phyloP scores from a whole-genome alignment of 192 early-diverging fungal species.

The Fimicolochytrium jonesii region DNA sequence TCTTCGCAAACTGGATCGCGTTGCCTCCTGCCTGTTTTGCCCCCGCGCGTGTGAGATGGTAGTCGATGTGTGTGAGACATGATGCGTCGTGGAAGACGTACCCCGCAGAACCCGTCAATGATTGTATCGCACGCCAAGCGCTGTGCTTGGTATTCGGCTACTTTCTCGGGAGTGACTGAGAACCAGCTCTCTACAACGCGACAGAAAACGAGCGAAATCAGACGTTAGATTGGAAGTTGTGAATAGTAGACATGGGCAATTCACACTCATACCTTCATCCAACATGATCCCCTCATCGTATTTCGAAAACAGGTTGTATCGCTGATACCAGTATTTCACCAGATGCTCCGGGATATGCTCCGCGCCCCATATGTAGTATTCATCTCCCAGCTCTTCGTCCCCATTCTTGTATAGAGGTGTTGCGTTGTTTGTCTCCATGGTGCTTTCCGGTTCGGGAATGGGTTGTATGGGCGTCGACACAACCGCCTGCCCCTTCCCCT shows the following conservation, averaged over 20 bases:
- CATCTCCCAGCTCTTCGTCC: constrained; percentile 8
- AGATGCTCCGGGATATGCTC: constrained; percentile 29
- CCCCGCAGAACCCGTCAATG: constrained; percentile 93
- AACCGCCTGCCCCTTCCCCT: too few species aligned
- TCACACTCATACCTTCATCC: constrained; percentile 82
- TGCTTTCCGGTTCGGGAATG: too few species aligned
- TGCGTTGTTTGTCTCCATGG: too few species aligned
- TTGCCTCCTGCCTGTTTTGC: constrained; percentile 71
- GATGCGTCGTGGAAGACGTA: constrained; percentile 27
- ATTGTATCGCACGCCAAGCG: constrained; percentile 62
- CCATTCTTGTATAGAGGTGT: neutral
- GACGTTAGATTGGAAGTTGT: too few species aligned
- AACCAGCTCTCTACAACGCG: constrained; percentile 75
- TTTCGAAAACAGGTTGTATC: constrained; percentile 75
- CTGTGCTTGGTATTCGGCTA: constrained; percentile 74
- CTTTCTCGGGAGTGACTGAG: constrained; percentile 89
- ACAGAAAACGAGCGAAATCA: too few species aligned
- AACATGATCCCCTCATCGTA: constrained; percentile 85
- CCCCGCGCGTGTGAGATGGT: constrained; percentile 7
- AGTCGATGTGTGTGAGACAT: too few species aligned
- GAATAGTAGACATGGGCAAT: too few species aligned
- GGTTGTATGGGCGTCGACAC: too few species aligned
- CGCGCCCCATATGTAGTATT: constrained; percentile 19
- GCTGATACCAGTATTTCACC: constrained; percentile 81
- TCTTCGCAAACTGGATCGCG: constrained; percentile 90